Percentiles rank a stretch among this genome's conserved stretches.
phyloP scores from a whole-genome alignment of 441 rosid species.

The Flueggea neowawraea region DNA sequence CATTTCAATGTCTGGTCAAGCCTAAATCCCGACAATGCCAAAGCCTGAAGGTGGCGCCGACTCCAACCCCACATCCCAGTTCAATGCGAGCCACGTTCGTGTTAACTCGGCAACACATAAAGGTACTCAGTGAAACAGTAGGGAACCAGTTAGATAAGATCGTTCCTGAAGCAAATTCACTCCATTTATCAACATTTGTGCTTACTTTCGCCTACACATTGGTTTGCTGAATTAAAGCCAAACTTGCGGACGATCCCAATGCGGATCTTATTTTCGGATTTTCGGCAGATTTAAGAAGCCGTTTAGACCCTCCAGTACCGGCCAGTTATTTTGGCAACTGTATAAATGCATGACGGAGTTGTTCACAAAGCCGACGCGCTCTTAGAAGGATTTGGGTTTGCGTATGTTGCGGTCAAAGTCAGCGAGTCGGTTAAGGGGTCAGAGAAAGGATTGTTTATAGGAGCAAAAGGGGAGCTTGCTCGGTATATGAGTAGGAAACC shows the following conservation, averaged over 20 bases:
- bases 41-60: slow-evolving; percentile 1
- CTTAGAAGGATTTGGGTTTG: too few species aligned
- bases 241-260: neutral
- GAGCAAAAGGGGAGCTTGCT: too few species aligned
- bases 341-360: too few species aligned
- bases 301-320: slow-evolving; percentile 22
- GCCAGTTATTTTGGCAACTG: slow-evolving; percentile 30
- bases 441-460: too few species aligned
- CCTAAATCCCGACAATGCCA: neutral
- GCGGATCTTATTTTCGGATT: slow-evolving; percentile 1
- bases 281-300: slow-evolving; percentile 25
- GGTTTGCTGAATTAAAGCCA: slow-evolving; percentile 16
- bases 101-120: slow-evolving; percentile 8
- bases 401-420: too few species aligned
- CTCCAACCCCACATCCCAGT: neutral
- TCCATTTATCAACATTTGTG: slow-evolving; percentile 34
- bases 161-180: neutral
- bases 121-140: neutral
- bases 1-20: slow-evolving; percentile 12
- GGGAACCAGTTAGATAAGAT: neutral
- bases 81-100: slow-evolving; percentile 14
- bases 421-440: too few species aligned
- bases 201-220: slow-evolving; percentile 14
- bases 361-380: too few species aligned
- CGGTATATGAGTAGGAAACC: too few species aligned